A percentile compares a stretch with the other conserved stretches of the same genome.
Evolutionary conservation across 2,329 filamentous ascomycete genomes (phyloP).

Genomic region (Beauveria sp.): DNA sequence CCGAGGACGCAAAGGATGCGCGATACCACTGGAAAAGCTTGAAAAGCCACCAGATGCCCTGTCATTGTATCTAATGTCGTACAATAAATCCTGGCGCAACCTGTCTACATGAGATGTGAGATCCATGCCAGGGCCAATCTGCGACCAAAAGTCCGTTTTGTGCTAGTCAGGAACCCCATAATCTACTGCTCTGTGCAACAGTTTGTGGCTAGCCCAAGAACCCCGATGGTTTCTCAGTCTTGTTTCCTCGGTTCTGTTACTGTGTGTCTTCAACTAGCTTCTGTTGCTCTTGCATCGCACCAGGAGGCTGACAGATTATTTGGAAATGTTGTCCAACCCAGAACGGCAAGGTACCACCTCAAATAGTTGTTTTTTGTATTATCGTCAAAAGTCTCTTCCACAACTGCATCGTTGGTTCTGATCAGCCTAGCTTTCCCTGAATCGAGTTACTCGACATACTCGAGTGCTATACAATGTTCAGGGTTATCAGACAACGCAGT

Average conservation of each 20-base stretch:
- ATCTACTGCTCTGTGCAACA: neutral
- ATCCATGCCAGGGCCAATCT: constrained; percentile 6
- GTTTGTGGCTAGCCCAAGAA: neutral
- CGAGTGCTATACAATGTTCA: too few species aligned
- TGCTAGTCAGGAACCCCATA: neutral
- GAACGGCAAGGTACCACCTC: too few species aligned
- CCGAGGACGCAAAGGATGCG: neutral
- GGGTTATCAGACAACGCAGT: too few species aligned
- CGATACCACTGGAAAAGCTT: neutral
- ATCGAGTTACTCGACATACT: too few species aligned
- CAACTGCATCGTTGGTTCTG: too few species aligned
- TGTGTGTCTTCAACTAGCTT: neutral
- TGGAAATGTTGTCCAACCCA: too few species aligned
- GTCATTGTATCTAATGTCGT: neutral
- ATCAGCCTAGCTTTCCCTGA: too few species aligned
- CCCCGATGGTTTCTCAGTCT: neutral
- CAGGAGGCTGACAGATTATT: neutral
- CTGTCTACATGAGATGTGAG: neutral
- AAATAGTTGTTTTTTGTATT: too few species aligned
- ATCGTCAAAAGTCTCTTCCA: too few species aligned
- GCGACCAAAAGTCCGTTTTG: neutral
- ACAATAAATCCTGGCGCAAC: neutral
- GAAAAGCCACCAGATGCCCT: neutral
- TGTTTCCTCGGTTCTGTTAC: neutral
- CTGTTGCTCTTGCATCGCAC: neutral